Evolutionary conservation across 495 filamentous ascomycete genomes (phyloP), one percentile per base, ranked within the genome.

Genomic region (Aspergillus carlsbadensis): DNA sequence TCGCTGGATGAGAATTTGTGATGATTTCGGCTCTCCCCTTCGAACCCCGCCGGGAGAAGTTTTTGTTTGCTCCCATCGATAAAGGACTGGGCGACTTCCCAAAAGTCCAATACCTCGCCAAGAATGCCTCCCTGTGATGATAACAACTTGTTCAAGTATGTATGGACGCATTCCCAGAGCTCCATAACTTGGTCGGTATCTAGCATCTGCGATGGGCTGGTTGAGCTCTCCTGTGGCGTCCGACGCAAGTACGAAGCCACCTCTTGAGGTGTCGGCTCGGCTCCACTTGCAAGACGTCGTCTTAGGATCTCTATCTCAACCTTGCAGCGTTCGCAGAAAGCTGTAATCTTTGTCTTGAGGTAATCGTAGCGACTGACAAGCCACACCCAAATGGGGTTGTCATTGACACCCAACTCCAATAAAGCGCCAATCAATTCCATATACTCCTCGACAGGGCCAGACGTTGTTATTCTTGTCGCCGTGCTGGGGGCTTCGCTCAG

Each of bases 311-410:
- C 94, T 62, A 98, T 91, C 69, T 98, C 92, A 7, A 92, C 85
- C 65, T 88, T 87, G 26, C 89, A 87, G 17, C 90, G 82, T 41
- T 97, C 92, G 52, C 89, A 90, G 17, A 87, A 87, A 2, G 83
- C 76, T 10, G 80, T 80, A 43, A 96, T 92, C 58, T 89, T 93
- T 54, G 83, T 84, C 64, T 92, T 96, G 35, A 98, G 72, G 63
- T 92, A 88, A 44, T 96, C 90, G 62, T 89, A 92, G 6, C 90
- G 84, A 63, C 89, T 96, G 50, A 92, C 72, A 36, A 98, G 81
- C 94, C 94, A 98, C 1, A 91, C 81, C 89, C 89, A 96, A 48
- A 98, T 93, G 10, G 94, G 94, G 67, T 96, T 98, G 46, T 98
- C 91, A 18, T 94, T 87, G 10, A 96, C 92, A 20, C 94, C 94